Percentiles rank a stretch among this genome's conserved stretches.
Conservation (phyloP, 352 stramenopile species). For the Globisporangium megalacanthum region DNA sequence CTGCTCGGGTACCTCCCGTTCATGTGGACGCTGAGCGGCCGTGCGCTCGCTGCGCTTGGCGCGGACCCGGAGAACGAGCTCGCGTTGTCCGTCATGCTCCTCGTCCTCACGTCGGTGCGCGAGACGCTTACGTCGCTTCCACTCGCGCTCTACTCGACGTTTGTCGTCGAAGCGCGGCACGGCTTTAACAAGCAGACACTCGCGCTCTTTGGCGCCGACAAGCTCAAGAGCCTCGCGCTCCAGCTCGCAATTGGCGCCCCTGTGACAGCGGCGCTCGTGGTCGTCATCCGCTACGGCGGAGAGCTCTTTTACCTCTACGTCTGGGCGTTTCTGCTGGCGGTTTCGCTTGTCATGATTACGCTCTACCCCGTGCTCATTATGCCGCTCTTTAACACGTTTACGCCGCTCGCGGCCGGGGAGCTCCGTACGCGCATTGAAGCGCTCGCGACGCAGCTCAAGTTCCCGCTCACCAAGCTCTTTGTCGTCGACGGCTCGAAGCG, state of each 20-base stretch:
- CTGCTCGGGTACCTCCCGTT: slow-evolving; percentile 92
- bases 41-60: slow-evolving; percentile 46
- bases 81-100: slow-evolving; percentile 66
- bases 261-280: slow-evolving; percentile 54
- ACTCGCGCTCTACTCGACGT: slow-evolving; percentile 91
- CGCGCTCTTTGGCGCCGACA: slow-evolving; percentile 93
- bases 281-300: slow-evolving; percentile 69
- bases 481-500: slow-evolving; percentile 97
- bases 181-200: slow-evolving; percentile 98
- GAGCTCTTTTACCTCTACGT: slow-evolving; percentile 90
- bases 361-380: slow-evolving; percentile 95
- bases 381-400: slow-evolving; percentile 98
- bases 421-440: slow-evolving; percentile 92
- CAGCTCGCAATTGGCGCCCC: slow-evolving; percentile 77
- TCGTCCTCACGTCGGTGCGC: slow-evolving; percentile 56
- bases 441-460: slow-evolving; percentile 87
- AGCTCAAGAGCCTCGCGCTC: slow-evolving; percentile 91
- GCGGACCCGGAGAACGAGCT: slow-evolving; percentile 78
- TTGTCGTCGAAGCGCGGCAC: slow-evolving; percentile 95
- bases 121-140: slow-evolving; percentile 60
- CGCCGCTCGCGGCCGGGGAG: slow-evolving; percentile 76
- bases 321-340: slow-evolving; percentile 92
- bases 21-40: slow-evolving; percentile 87
- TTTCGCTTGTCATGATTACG: slow-evolving; percentile 95
- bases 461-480: slow-evolving; percentile 97